Evolutionary conservation across 2,329 filamentous ascomycete species (phyloP).

Genomic region (Pseudogymnoascus sp.): DNA sequence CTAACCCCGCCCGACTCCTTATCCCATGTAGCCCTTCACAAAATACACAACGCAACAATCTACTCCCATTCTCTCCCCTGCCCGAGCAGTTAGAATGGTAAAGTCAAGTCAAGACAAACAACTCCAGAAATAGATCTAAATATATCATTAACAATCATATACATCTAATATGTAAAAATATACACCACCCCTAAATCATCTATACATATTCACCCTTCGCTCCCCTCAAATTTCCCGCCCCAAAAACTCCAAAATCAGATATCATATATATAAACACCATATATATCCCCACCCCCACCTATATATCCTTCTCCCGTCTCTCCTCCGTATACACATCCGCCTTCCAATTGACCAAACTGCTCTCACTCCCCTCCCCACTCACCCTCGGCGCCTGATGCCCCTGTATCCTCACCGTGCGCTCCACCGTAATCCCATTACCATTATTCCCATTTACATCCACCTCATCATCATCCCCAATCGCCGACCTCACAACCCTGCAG

Average conservation of each 20-base stretch:
- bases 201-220: not conserved
- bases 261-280: not conserved
- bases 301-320: conserved; percentile 23
- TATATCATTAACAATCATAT: not conserved
- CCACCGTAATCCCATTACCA: not conserved
- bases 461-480: not conserved
- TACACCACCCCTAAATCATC: not conserved
- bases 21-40: not conserved
- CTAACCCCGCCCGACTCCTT: no score
- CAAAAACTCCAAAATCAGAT: not conserved
- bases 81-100: no score
- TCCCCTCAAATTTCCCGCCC: not conserved
- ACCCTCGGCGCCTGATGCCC: not conserved
- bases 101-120: not conserved
- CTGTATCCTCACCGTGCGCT: not conserved
- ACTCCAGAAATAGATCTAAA: not conserved
- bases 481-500: not conserved
- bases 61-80: not conserved
- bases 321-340: conserved; percentile 13
- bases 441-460: not conserved
- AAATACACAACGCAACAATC: not conserved
- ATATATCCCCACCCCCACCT: not conserved
- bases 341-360: conserved; percentile 10
- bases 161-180: not conserved
- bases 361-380: conserved; percentile 18